Conservation (phyloP, 2,329 filamentous ascomycete genomes). For the Clarireedia homoeocarpa region DNA sequence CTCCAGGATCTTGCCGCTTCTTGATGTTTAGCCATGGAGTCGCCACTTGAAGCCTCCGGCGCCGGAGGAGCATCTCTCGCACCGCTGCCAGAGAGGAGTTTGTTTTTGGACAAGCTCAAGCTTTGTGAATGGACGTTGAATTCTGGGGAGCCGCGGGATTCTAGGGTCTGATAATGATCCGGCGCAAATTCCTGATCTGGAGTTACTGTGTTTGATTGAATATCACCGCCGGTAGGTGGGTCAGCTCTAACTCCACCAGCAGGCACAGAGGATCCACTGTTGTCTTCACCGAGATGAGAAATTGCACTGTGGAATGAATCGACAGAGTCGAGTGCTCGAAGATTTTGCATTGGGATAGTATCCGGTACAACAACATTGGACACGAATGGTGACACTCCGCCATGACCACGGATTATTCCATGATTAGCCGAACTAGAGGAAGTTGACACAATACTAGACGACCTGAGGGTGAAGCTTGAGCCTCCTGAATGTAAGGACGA, state of each 20-base stretch:
- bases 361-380: background rate
- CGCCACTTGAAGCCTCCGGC: background rate
- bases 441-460: background rate
- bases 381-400: background rate
- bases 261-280: background rate
- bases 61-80: background rate
- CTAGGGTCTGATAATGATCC: no score
- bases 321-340: conserved; percentile 8
- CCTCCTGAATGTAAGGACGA: background rate
- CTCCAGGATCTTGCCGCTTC: conserved; percentile 3
- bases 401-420: background rate
- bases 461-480: background rate
- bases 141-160: no score
- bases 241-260: background rate
- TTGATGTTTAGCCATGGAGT: background rate
- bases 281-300: background rate
- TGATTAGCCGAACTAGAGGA: background rate
- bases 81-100: no score
- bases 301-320: conserved; percentile 11
- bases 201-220: no score
- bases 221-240: background rate
- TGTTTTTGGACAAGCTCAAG: no score
- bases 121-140: no score
- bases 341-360: background rate
- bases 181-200: no score